These are phyloP conservation scores for Pseudocercospora fuligena DNA, from an alignment of 2,329 filamentous ascomycete genomes.

Conservation along the genomic window DNA sequence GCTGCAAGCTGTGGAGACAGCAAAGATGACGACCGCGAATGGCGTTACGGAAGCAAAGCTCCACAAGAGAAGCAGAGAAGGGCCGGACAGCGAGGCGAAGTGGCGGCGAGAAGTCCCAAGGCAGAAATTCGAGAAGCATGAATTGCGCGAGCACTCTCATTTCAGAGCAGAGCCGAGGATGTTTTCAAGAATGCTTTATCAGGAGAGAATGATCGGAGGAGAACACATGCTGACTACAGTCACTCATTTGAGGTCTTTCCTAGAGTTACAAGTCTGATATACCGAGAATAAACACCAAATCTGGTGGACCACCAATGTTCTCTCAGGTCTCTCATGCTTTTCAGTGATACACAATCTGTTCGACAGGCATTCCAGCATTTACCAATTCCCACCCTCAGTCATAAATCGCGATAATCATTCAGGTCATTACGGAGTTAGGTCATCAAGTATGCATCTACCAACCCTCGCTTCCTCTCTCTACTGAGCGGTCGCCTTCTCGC, in stretches of 20 bases:
- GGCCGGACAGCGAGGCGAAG: too few species aligned
- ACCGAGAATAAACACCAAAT: too few species aligned
- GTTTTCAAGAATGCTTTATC: constrained; percentile 1
- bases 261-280: constrained; percentile 18
- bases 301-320: not conserved
- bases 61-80: too few species aligned
- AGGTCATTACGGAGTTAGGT: constrained; percentile 5
- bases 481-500: constrained; percentile 3
- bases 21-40: too few species aligned
- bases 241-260: constrained; percentile 31
- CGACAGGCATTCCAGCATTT: not conserved
- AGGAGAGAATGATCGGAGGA: not conserved
- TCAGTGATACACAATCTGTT: not conserved
- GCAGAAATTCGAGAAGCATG: not conserved
- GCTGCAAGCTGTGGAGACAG: too few species aligned
- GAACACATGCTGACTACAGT: constrained; percentile 28
- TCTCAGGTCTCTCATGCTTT: not conserved
- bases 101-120: not conserved
- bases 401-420: too few species aligned
- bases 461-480: too few species aligned
- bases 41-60: too few species aligned
- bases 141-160: not conserved
- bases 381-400: too few species aligned
- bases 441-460: not conserved
- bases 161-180: not conserved